phyloP scores from a whole-genome alignment of 2,329 filamentous ascomycete genomes.

The Neonectria neomacrospora region DNA sequence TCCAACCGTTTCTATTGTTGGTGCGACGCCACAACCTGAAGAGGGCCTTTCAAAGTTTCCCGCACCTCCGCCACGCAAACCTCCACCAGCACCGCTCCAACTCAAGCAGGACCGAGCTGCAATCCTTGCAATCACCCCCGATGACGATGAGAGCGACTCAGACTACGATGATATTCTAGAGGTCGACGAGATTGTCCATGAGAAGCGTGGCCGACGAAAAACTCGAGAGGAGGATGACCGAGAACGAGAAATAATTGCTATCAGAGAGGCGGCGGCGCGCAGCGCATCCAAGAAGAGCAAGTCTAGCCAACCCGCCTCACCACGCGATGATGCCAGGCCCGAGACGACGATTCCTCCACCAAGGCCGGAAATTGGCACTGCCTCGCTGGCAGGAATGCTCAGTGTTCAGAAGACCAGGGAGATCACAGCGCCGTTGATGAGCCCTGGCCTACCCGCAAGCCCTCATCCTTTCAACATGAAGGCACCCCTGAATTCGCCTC shows the following conservation, averaged over 20 bases:
- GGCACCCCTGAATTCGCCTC: slow-evolving; percentile 68
- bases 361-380: slow-evolving; percentile 54
- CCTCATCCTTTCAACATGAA: slow-evolving; percentile 67
- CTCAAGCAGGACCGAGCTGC: slow-evolving; percentile 55
- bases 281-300: slow-evolving; percentile 81
- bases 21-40: slow-evolving; percentile 58
- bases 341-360: slow-evolving; percentile 52
- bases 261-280: slow-evolving; percentile 74
- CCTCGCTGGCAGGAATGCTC: slow-evolving; percentile 65
- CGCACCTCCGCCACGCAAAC: slow-evolving; percentile 76
- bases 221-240: slow-evolving; percentile 90
- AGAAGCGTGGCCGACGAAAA: slow-evolving; percentile 78
- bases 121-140: slow-evolving; percentile 45
- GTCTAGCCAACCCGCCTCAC: slow-evolving; percentile 48
- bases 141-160: slow-evolving; percentile 77
- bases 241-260: slow-evolving; percentile 75
- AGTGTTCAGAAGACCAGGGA: slow-evolving; percentile 51
- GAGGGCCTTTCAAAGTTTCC: slow-evolving; percentile 63
- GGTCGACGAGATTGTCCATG: slow-evolving; percentile 70
- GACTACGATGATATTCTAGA: slow-evolving; percentile 85
- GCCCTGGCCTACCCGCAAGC: slow-evolving; percentile 69
- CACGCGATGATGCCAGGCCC: slow-evolving; percentile 48
- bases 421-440: slow-evolving; percentile 61
- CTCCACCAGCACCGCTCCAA: slow-evolving; percentile 85
- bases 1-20: slow-evolving; percentile 54